Evolutionary conservation across 2,329 filamentous ascomycete species (phyloP).

Genomic region (Ceratocystis eucalypticola): DNA sequence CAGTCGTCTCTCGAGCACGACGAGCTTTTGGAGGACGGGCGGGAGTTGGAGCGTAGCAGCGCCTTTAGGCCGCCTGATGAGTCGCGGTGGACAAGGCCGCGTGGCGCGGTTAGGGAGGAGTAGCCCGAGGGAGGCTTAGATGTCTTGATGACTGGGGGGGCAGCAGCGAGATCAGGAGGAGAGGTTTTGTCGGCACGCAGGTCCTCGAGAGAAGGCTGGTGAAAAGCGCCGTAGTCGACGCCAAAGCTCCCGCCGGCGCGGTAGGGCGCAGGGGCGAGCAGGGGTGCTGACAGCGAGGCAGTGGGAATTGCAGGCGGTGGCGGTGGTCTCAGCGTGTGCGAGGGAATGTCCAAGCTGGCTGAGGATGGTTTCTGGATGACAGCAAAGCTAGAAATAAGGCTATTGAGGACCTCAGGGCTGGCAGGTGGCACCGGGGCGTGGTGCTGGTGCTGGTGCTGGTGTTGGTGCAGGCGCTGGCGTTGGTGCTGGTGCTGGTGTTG

Average conservation of each 20-base stretch:
- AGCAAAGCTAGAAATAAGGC: constrained; percentile 17
- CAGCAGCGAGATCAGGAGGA: constrained; percentile 47
- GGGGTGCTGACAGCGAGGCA: constrained; percentile 8
- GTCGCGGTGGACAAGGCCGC: constrained; percentile 39
- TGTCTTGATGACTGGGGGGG: constrained; percentile 63
- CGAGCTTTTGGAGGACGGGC: constrained; percentile 48
- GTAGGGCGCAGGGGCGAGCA: constrained; percentile 6
- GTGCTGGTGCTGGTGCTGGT: neutral
- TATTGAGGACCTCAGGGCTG: constrained; percentile 16
- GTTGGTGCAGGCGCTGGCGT: neutral
- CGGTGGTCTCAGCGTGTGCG: constrained; percentile 10
- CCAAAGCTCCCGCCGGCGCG: constrained; percentile 44
- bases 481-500: too few relatives aligned
- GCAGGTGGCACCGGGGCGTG: constrained; percentile 13
- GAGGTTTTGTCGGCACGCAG: constrained; percentile 29
- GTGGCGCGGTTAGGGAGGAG: constrained; percentile 54
- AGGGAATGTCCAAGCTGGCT: neutral
- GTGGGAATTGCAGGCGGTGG: constrained; percentile 11
- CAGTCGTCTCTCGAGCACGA: constrained; percentile 44
- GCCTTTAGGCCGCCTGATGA: constrained; percentile 41
- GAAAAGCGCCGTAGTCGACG: constrained; percentile 58
- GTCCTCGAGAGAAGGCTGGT: constrained; percentile 37
- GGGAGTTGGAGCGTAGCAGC: constrained; percentile 43
- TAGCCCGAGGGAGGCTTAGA: constrained; percentile 67
- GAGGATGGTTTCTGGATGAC: constrained; percentile 17